Evolutionary conservation across 2,329 filamentous ascomycete species (phyloP).

Genomic region (Microdochium paspali): DNA sequence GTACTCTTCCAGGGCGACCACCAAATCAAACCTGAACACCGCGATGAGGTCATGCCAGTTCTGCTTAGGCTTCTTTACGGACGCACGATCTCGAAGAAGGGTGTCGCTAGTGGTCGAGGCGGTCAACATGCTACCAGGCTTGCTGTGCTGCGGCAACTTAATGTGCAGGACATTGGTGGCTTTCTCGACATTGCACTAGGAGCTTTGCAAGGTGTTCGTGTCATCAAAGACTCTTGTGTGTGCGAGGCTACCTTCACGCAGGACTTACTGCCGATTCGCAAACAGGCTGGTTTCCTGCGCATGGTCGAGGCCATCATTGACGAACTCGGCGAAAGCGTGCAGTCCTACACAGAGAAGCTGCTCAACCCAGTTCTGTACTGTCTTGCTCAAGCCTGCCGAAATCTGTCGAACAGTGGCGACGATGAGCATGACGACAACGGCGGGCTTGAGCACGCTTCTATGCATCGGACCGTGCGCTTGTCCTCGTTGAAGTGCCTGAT

Average conservation of each 20-base stretch:
- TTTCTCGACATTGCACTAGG: slow-evolving; percentile 81
- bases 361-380: slow-evolving; percentile 76
- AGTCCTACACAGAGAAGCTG: slow-evolving; percentile 57
- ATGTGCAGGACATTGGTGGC: slow-evolving; percentile 61
- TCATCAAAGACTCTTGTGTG: slow-evolving; percentile 42
- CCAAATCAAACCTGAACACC: slow-evolving; percentile 64
- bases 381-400: slow-evolving; percentile 59
- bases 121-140: slow-evolving; percentile 76
- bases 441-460: slow-evolving; percentile 35
- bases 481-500: slow-evolving; percentile 76
- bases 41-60: slow-evolving; percentile 69
- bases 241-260: slow-evolving; percentile 43
- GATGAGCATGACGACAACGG: slow-evolving; percentile 25
- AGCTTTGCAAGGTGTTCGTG: slow-evolving; percentile 49
- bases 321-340: slow-evolving; percentile 67
- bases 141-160: slow-evolving; percentile 70
- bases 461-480: slow-evolving; percentile 58
- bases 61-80: slow-evolving; percentile 84
- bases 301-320: slow-evolving; percentile 84
- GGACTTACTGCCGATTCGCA: slow-evolving; percentile 57
- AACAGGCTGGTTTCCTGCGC: slow-evolving; percentile 84
- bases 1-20: slow-evolving; percentile 73
- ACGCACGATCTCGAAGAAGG: slow-evolving; percentile 74
- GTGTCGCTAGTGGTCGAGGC: slow-evolving; percentile 65
- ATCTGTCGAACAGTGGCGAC: slow-evolving; percentile 32